These are phyloP conservation scores for Epichloe gansuensis DNA, from an alignment of 2,329 filamentous ascomycete genomes.

Conservation along the genomic window DNA sequence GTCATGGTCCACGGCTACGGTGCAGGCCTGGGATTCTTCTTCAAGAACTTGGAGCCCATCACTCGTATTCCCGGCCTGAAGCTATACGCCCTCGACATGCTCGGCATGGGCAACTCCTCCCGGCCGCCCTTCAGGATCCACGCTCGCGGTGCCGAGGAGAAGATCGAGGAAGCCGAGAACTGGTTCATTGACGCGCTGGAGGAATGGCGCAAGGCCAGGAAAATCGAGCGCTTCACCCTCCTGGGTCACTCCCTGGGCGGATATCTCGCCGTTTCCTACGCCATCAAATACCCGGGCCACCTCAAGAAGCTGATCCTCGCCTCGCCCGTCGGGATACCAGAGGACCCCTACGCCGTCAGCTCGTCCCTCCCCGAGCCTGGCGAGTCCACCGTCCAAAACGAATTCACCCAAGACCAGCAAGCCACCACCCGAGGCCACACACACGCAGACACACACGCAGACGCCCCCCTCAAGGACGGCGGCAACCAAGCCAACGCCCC, in stretches of 20 bases:
- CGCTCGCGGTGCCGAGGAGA: slow-evolving; percentile 65
- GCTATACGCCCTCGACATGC: slow-evolving; percentile 84
- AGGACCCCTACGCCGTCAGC: slow-evolving; percentile 79
- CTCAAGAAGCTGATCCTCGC: slow-evolving; percentile 94
- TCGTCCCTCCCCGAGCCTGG: slow-evolving; percentile 67
- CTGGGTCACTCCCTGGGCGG: slow-evolving; percentile 88
- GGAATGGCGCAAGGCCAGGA: slow-evolving; percentile 81
- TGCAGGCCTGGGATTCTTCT: slow-evolving; percentile 92
- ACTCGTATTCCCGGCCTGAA: slow-evolving; percentile 72
- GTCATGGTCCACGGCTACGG: slow-evolving; percentile 97
- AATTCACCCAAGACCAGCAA: slow-evolving; percentile 65
- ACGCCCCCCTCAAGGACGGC: not conserved
- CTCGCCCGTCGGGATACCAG: slow-evolving; percentile 86
- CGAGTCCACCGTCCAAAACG: slow-evolving; percentile 59
- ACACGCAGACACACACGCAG: not conserved
- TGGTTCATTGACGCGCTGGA: slow-evolving; percentile 96
- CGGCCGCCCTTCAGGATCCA: slow-evolving; percentile 74
- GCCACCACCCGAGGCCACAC: slow-evolving; percentile 17
- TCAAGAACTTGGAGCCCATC: slow-evolving; percentile 89
- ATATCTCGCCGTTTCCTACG: slow-evolving; percentile 90
- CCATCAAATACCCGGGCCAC: slow-evolving; percentile 87
- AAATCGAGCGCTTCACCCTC: slow-evolving; percentile 86
- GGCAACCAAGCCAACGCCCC: slow-evolving; percentile 23
- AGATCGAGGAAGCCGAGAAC: slow-evolving; percentile 78
- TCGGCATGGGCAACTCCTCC: slow-evolving; percentile 85